These are phyloP conservation scores for Amylocarpus encephaloides DNA, from an alignment of 2,329 filamentous ascomycete genomes.

Conservation along the genomic window DNA sequence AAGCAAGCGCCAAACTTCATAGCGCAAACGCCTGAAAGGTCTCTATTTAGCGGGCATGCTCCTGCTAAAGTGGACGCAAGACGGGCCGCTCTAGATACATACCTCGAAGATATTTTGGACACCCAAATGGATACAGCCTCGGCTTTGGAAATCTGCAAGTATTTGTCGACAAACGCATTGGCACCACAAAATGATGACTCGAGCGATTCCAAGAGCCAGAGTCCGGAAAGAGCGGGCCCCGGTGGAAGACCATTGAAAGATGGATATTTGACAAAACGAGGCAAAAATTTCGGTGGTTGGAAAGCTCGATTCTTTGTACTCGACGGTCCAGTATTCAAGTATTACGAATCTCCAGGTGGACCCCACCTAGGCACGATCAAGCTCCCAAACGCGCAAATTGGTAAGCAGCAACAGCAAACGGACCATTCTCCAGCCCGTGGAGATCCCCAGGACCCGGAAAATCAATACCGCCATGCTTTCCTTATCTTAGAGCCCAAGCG, in stretches of 20 bases:
- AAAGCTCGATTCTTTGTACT: constrained; percentile 74
- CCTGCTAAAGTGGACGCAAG: constrained; percentile 90
- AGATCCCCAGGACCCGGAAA: constrained; percentile 69
- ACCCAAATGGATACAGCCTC: constrained; percentile 71
- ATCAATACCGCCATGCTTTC: constrained; percentile 95
- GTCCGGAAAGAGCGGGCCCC: constrained; percentile 43
- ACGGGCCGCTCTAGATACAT: constrained; percentile 71
- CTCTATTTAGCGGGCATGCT: constrained; percentile 84
- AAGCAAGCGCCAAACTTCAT: constrained; percentile 67
- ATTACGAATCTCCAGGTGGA: constrained; percentile 87
- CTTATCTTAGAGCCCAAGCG: constrained; percentile 92
- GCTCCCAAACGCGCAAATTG: constrained; percentile 83
- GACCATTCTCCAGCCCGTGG: constrained; percentile 53
- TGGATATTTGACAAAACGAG: constrained; percentile 91
- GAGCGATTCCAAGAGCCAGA: constrained; percentile 35
- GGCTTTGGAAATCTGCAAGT: constrained; percentile 77
- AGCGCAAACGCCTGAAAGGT: constrained; percentile 74
- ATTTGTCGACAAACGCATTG: constrained; percentile 65
- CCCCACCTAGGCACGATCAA: constrained; percentile 91
- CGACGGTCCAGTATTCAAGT: constrained; percentile 68
- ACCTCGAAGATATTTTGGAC: constrained; percentile 80
- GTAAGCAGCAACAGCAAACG: constrained; percentile 69
- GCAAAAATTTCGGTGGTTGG: constrained; percentile 99
- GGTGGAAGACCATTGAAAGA: constrained; percentile 67
- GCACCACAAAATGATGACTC: constrained; percentile 56